Conservation (phyloP, 306 rosid species). For the Glycine soja region DNA sequence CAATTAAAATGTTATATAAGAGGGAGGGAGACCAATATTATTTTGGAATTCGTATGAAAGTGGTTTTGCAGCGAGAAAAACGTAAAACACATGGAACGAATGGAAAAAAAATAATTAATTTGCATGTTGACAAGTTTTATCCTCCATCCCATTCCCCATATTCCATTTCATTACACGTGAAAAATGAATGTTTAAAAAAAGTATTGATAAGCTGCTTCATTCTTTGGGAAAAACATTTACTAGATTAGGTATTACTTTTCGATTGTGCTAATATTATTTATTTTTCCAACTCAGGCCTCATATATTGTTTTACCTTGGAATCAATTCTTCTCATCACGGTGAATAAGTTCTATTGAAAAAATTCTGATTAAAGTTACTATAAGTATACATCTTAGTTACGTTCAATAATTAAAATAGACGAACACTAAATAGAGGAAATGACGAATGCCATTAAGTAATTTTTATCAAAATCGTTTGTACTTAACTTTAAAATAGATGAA, state of each 20-base stretch:
- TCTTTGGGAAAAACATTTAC: neutral
- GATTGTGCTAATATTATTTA: neutral
- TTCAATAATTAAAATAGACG: neutral
- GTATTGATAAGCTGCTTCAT: neutral
- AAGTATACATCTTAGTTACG: neutral
- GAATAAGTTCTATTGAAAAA: neutral
- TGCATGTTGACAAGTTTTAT: neutral
- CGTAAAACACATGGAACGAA: neutral
- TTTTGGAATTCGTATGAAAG: neutral
- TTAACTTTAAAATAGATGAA: neutral
- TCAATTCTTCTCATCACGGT: neutral
- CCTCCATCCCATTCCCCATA: neutral
- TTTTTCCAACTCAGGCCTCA: neutral
- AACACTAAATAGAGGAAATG: neutral
- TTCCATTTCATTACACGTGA: neutral
- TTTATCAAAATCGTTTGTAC: neutral
- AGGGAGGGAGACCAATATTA: too few relatives aligned
- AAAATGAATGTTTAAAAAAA: neutral
- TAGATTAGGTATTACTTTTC: neutral
- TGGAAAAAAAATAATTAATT: neutral
- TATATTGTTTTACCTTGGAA: neutral
- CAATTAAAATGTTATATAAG: neutral
- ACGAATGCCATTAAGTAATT: neutral
- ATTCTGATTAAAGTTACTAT: neutral
- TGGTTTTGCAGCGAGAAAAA: neutral